phyloP scores from a whole-genome alignment of 192 early-diverging fungal genomes.

The Dispira parvispora region DNA sequence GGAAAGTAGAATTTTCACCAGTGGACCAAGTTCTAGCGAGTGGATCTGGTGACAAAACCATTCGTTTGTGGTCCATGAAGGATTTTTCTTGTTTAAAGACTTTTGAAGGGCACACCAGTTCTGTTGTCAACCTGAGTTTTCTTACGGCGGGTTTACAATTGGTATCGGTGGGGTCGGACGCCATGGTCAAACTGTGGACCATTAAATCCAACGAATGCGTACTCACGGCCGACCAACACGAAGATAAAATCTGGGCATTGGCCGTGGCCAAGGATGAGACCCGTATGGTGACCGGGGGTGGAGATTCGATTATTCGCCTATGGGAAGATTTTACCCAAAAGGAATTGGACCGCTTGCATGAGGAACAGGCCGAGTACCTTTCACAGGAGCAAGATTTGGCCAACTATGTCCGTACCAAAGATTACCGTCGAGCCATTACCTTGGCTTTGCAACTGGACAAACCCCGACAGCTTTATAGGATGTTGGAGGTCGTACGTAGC shows the following conservation, averaged over 20 bases:
- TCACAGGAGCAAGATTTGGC: conserved; percentile 83
- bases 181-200: conserved; percentile 92
- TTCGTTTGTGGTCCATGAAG: conserved; percentile 85
- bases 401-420: conserved; percentile 71
- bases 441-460: conserved; percentile 81
- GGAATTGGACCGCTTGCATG: conserved; percentile 58
- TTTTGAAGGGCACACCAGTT: conserved; percentile 96
- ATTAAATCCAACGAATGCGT: conserved; percentile 83
- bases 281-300: conserved; percentile 71
- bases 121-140: conserved; percentile 74
- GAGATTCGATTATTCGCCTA: conserved; percentile 75
- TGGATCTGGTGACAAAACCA: conserved; percentile 80
- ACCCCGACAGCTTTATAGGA: conserved; percentile 60
- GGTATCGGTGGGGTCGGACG: conserved; percentile 75
- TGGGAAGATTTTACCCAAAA: conserved; percentile 87
- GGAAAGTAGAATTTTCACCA: conserved; percentile 88
- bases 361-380: conserved; percentile 38
- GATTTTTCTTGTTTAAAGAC: conserved; percentile 86
- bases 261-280: conserved; percentile 51
- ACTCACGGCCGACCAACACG: conserved; percentile 80
- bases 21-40: conserved; percentile 89
- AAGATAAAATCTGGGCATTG: conserved; percentile 90
- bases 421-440: conserved; percentile 82
- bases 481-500: conserved; percentile 46
- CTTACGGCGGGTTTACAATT: conserved; percentile 77